Percentiles rank a stretch among this genome's conserved stretches.
Conservation (phyloP, 306 rosid species). For the Abrus precatorius region DNA sequence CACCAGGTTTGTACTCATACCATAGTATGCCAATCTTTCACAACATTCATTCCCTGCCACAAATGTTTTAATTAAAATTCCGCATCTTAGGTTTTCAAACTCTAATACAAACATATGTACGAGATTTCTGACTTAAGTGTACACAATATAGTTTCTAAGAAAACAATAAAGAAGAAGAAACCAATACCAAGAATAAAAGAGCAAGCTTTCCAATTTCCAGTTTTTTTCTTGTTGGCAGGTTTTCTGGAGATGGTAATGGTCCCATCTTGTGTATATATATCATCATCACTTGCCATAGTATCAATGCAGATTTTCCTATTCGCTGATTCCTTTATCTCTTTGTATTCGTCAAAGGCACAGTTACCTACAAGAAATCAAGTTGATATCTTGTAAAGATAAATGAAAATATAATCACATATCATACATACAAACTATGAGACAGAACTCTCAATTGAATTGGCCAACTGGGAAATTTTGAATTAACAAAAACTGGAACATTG, state of each 20-base stretch:
- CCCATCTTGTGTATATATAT: constrained; percentile 75
- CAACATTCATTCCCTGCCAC: constrained; percentile 78
- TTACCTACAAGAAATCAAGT: constrained; percentile 23
- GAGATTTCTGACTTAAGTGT: constrained; percentile 10
- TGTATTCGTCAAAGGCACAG: constrained; percentile 32
- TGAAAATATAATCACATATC: neutral
- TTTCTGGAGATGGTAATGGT: constrained; percentile 62
- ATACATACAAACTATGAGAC: neutral
- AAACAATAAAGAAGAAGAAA: neutral
- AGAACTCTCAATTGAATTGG: constrained; percentile 17
- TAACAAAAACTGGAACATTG: neutral
- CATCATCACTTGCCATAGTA: constrained; percentile 64
- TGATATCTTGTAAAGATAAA: neutral
- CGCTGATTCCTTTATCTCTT: neutral
- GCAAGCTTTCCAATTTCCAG: constrained; percentile 89
- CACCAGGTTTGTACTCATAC: constrained; percentile 90
- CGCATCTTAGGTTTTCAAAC: constrained; percentile 24
- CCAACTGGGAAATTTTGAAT: neutral
- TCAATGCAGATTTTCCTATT: constrained; percentile 3
- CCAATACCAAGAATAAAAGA: constrained; percentile 79
- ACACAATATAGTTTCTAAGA: neutral
- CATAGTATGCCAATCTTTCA: constrained; percentile 95
- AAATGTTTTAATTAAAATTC: constrained; percentile 19
- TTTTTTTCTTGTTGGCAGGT: constrained; percentile 76
- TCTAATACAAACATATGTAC: neutral